Percentiles rank a stretch among this genome's conserved stretches.
Evolutionary conservation across 2,329 filamentous ascomycete species (phyloP).

Genomic region (Neurospora sp.): DNA sequence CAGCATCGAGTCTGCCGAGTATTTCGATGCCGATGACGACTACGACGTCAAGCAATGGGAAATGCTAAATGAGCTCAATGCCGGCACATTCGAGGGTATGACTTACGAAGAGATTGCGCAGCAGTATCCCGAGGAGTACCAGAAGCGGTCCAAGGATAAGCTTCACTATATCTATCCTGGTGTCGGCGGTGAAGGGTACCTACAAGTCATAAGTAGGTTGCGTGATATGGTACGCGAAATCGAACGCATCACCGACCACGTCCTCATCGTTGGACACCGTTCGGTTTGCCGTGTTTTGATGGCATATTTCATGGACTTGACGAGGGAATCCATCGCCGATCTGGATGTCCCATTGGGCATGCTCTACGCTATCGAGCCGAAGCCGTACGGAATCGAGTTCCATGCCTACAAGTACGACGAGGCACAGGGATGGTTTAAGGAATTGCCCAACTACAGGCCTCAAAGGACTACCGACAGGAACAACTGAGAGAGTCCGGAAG

Average conservation of each 20-base stretch:
- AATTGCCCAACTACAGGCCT: slow-evolving; percentile 75
- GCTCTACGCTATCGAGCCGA: slow-evolving; percentile 90
- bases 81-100: slow-evolving; percentile 86
- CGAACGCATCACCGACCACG: slow-evolving; percentile 93
- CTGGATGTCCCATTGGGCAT: slow-evolving; percentile 90
- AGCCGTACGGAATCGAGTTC: slow-evolving; percentile 96
- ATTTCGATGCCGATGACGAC: slow-evolving; percentile 84
- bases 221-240: slow-evolving; percentile 94
- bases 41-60: slow-evolving; percentile 97
- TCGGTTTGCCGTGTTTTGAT: slow-evolving; percentile 86
- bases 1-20: slow-evolving; percentile 76
- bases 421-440: slow-evolving; percentile 67
- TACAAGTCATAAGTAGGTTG: slow-evolving; percentile 92
- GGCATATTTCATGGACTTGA: slow-evolving; percentile 92
- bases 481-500: slow-evolving; percentile 11
- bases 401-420: slow-evolving; percentile 90
- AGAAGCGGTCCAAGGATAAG: slow-evolving; percentile 72
- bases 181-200: slow-evolving; percentile 88
- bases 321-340: slow-evolving; percentile 83
- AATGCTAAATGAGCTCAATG: slow-evolving; percentile 94
- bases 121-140: slow-evolving; percentile 73
- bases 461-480: slow-evolving; percentile 42
- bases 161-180: slow-evolving; percentile 95
- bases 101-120: slow-evolving; percentile 83
- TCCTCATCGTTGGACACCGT: slow-evolving; percentile 84